Percentiles rank a stretch among this genome's conserved stretches.
Evolutionary conservation across 306 rosid species (phyloP).

Genomic region (Rosa rugosa): DNA sequence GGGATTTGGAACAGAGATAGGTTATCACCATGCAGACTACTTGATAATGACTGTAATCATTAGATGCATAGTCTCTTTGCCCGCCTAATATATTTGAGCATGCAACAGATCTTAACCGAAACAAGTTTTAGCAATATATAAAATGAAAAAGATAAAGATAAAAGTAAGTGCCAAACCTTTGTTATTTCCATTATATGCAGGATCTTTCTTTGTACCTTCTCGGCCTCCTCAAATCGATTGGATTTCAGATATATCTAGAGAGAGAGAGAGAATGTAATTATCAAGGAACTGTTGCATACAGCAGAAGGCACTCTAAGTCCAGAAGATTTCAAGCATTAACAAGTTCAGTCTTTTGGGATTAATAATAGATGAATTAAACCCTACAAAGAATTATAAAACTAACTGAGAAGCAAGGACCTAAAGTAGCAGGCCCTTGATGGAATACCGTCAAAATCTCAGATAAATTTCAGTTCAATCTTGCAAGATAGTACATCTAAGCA

Average conservation of each 20-base stretch:
- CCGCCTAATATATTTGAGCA: neutral
- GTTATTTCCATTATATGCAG: constrained; percentile 75
- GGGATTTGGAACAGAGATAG: neutral
- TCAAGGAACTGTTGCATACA: neutral
- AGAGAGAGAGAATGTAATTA: neutral
- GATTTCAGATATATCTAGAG: constrained; percentile 65
- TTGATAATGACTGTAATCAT: neutral
- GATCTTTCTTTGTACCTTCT: constrained; percentile 76
- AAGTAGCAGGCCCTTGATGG: neutral
- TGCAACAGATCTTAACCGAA: neutral
- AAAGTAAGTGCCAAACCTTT: constrained; percentile 44
- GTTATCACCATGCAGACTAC: neutral
- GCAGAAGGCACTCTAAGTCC: neutral
- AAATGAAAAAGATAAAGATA: constrained; percentile 23
- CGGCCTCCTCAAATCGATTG: constrained; percentile 62
- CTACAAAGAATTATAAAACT: neutral
- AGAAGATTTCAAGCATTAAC: neutral
- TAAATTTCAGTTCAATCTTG: neutral
- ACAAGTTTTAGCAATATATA: constrained; percentile 2
- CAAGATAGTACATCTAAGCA: neutral
- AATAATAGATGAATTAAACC: neutral
- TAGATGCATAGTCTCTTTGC: neutral
- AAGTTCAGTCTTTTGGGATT: neutral
- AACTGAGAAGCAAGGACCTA: neutral
- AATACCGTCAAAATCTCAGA: neutral